phyloP scores from a whole-genome alignment of 179 eudicot species.

The Nepenthes alata region DNA sequence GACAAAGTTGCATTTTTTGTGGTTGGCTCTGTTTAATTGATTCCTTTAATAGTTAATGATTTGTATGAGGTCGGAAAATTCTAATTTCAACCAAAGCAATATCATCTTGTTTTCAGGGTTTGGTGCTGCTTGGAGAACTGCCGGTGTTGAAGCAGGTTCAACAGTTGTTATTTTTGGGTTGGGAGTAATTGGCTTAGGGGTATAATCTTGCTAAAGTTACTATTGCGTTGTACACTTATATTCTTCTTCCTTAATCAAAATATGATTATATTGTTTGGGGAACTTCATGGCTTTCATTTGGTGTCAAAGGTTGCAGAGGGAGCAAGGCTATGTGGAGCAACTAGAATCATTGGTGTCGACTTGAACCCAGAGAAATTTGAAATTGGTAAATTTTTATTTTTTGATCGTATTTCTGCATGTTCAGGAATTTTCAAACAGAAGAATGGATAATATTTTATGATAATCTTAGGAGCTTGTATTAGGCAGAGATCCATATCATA shows the following conservation, averaged over 20 bases:
- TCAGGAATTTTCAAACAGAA: background rate
- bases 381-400: constrained; percentile 29
- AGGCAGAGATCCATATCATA: too few relatives aligned
- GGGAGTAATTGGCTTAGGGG: constrained; percentile 86
- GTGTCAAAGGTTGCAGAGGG: constrained; percentile 80
- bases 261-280: background rate
- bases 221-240: background rate
- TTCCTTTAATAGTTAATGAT: background rate
- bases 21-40: too few relatives aligned
- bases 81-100: background rate
- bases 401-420: background rate
- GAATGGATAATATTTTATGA: background rate
- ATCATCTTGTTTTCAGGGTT: constrained; percentile 44
- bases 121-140: constrained; percentile 92
- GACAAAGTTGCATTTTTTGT: too few relatives aligned
- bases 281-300: background rate
- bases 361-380: constrained; percentile 60
- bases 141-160: constrained; percentile 69
- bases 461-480: background rate
- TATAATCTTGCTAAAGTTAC: constrained; percentile 16
- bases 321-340: constrained; percentile 80
- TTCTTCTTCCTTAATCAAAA: background rate
- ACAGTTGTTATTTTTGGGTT: constrained; percentile 82
- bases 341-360: constrained; percentile 81
- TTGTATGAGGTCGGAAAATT: background rate